phyloP scores from a whole-genome alignment of 768 basidiomycete genomes.

The Omphalotus guepiniiformis region DNA sequence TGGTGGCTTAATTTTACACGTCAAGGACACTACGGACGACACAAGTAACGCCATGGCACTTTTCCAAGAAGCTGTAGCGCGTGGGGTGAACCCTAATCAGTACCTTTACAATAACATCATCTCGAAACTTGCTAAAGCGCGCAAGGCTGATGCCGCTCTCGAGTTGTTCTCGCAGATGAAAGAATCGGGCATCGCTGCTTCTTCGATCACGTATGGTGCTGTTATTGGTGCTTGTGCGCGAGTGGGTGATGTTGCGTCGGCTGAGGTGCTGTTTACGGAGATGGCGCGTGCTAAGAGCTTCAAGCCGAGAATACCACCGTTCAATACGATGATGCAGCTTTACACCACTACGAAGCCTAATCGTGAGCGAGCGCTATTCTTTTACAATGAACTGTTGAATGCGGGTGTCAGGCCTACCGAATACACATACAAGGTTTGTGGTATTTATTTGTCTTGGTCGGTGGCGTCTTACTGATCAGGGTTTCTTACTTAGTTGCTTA shows the following conservation, averaged over 20 bases:
- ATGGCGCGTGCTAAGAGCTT: slow-evolving; percentile 74
- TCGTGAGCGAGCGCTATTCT: slow-evolving; percentile 69
- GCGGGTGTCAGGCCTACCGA: slow-evolving; percentile 70
- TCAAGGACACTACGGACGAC: slow-evolving; percentile 96
- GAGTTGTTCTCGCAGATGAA: slow-evolving; percentile 90
- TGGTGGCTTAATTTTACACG: slow-evolving; percentile 79
- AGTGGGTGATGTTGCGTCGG: slow-evolving; percentile 81
- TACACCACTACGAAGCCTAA: slow-evolving; percentile 90
- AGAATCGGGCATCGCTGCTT: slow-evolving; percentile 50
- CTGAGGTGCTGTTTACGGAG: slow-evolving; percentile 80
- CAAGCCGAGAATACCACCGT: slow-evolving; percentile 88
- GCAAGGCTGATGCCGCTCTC: slow-evolving; percentile 87
- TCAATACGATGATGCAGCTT: slow-evolving; percentile 98
- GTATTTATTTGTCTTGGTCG: not conserved
- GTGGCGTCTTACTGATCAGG: slow-evolving; percentile 8
- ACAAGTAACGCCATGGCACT: slow-evolving; percentile 81
- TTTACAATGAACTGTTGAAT: slow-evolving; percentile 59
- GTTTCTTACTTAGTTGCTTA: slow-evolving; percentile 53
- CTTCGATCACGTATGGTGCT: slow-evolving; percentile 92
- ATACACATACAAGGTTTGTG: slow-evolving; percentile 87
- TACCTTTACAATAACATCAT: slow-evolving; percentile 98
- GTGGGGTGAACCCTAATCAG: slow-evolving; percentile 70
- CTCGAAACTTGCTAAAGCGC: slow-evolving; percentile 89
- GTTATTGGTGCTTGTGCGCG: slow-evolving; percentile 92
- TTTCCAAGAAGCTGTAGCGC: slow-evolving; percentile 70